Conservation (phyloP, 805 yeast species). For the Saccharomycopsis amapae region DNA sequence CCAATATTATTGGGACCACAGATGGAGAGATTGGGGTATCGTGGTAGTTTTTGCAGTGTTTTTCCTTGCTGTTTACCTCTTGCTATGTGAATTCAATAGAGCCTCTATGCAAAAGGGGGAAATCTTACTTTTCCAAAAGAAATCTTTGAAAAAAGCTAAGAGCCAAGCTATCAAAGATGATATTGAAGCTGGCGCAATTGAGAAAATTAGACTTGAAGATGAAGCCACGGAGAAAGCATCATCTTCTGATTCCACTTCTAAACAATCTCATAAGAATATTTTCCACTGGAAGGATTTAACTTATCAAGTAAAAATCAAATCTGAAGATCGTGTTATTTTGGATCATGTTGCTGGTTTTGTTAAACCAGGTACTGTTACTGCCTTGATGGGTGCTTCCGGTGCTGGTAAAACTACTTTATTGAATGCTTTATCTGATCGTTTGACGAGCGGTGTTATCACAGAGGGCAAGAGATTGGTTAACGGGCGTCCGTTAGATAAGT, state of each 20-base stretch:
- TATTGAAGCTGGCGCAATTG: conserved; percentile 23
- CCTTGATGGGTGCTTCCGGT: conserved; percentile 82
- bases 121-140: conserved; percentile 44
- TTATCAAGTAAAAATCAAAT: conserved; percentile 57
- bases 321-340: conserved; percentile 46
- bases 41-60: conserved; percentile 42
- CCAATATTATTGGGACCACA: conserved; percentile 37
- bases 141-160: conserved; percentile 32
- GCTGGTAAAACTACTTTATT: conserved; percentile 79
- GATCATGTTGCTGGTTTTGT: conserved; percentile 62
- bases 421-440: conserved; percentile 66
- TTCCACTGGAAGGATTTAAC: conserved; percentile 69
- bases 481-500: conserved; percentile 53
- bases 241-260: not conserved
- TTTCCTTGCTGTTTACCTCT: conserved; percentile 43
- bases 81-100: conserved; percentile 42
- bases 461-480: conserved; percentile 63
- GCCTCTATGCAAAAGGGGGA: conserved; percentile 59
- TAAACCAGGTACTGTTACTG: conserved; percentile 75
- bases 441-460: conserved; percentile 61
- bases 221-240: too few species aligned
- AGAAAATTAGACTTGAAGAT: conserved; percentile 20
- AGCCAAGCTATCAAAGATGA: conserved; percentile 23
- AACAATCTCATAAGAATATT: conserved; percentile 33
- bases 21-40: conserved; percentile 63